Evolutionary conservation across 331 rosid genomes (phyloP), one percentile per base, ranked within the genome.

Genomic region (Saraca asoca): DNA sequence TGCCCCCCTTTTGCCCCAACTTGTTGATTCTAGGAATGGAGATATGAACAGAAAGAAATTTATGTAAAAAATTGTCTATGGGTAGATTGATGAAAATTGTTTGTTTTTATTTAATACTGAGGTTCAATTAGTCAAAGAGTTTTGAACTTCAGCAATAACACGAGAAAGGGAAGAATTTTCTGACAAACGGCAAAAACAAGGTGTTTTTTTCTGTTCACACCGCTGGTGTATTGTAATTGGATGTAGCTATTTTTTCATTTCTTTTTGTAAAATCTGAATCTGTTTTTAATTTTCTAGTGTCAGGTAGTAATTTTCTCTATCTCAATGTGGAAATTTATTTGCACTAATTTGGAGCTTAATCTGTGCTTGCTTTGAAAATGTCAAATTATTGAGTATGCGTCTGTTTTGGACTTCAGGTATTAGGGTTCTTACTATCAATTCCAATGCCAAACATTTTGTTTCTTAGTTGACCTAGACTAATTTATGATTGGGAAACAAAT

Each of bases 381-480:
- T 69, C 45, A 39, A 14, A 56, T 53, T 34, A 15, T 63, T 31
- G 15, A 7, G 29, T 31, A 14, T 9, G 7, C 11, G 38, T 51
- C 48, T 33, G 31, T 39, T 3, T 16, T 42, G 55, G 70, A 62
- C 51, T 52, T 63, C 35, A 18, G 35, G 56, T 14, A 11, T 3
- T 19, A 4, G 24, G 38, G 10, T 7, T 19, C 34, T 55, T 71
- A 19, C 10, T 44, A 13, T 64, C 19, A 62, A 45, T 56, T 16
- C 35, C 7, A 44, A 11, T 76, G 38, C 51, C 31, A 24, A 16
- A 19, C 45, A 17, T 63, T 63, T 39, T 39, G 6, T 39, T 64
- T 58, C 43, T 49, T 39, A 33, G 62, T 64, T 50, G 39, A 64
- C 41, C 9, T 33, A 19, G 15, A 68, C 53, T 16, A 14, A 62